These are phyloP conservation scores for Trametes elegans DNA, from an alignment of 768 basidiomycete species.

Conservation along the genomic window DNA sequence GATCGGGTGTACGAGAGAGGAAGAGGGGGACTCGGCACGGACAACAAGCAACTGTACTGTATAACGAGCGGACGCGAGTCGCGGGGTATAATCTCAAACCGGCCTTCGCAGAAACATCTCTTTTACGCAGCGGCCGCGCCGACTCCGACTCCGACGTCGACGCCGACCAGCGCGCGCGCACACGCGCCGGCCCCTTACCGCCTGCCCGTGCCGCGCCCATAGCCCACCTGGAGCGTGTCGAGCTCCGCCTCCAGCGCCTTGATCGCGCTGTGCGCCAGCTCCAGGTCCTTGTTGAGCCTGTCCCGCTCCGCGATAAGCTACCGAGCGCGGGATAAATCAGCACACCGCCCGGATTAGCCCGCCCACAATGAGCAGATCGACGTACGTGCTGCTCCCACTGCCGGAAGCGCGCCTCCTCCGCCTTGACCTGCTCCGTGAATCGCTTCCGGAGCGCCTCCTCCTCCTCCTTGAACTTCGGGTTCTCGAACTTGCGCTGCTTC, in stretches of 20 bases:
- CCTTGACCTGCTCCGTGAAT: slow-evolving; percentile 99
- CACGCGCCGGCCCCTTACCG: slow-evolving; percentile 37
- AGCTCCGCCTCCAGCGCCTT: slow-evolving; percentile 89
- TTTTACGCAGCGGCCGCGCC: slow-evolving; percentile 5
- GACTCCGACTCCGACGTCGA: not conserved
- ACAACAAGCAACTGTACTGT: slow-evolving; percentile 12
- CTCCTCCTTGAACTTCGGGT: slow-evolving; percentile 99
- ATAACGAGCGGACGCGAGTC: slow-evolving; percentile 19
- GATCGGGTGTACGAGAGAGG: not conserved
- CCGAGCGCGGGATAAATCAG: slow-evolving; percentile 3
- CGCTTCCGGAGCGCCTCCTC: slow-evolving; percentile 95
- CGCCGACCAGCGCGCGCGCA: not conserved
- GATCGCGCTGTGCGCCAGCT: slow-evolving; percentile 87
- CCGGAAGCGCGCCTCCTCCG: slow-evolving; percentile 95
- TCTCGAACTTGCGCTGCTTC: slow-evolving; percentile 98
- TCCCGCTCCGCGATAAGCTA: slow-evolving; percentile 98
- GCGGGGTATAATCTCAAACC: slow-evolving; percentile 15
- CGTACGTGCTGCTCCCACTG: slow-evolving; percentile 99
- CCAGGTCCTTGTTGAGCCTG: slow-evolving; percentile 98
- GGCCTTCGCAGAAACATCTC: slow-evolving; percentile 5
- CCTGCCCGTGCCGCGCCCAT: slow-evolving; percentile 70
- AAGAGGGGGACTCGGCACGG: not conserved
- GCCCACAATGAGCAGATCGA: no score
- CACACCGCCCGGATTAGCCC: no score
- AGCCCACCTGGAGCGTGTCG: slow-evolving; percentile 85